Evolutionary conservation across 2,329 filamentous ascomycete genomes (phyloP), one percentile per base, ranked within the genome.

Genomic region (Cucurbitaria berberidis): DNA sequence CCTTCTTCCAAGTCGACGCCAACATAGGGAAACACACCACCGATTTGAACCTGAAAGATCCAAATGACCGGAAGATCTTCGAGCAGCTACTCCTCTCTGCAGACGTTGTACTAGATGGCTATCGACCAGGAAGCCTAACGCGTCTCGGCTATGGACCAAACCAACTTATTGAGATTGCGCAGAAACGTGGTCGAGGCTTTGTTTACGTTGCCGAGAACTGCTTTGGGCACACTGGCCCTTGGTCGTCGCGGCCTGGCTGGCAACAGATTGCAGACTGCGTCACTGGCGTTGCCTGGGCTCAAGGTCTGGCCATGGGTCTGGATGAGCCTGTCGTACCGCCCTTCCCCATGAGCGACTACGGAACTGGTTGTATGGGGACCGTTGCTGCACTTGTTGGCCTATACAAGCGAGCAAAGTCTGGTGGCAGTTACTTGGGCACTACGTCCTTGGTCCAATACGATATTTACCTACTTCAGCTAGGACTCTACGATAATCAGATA

Each of bases 141-240:
- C 82, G 81, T 43, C 77, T 89, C 5, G 88, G 88, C 2, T 89
- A 89, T 62, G 81, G 85, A 2, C 79, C 84, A 0, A 69, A 79
- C n/a, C 76, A 77, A 22, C 78, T 90, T 9, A 74, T 81, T 0
- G 74, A 81, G 5, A 67, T 86, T 29, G 83, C 83, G 0, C 75
- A 79, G 51, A 73, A 78, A 52, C 80, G 86, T 16, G 81, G 83
- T 3, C 85, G 82, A 64, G 88, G 87, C 1, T 82, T 87, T 29
- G 80, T 90, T 6, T 89, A 89, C 63, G 85, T 89, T 7, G 82
- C 84, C 29, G 88, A 91, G 70, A 86, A 90, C 68, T 90, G 88
- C 68, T 90, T 90, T 61, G 88, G 88, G 0, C 85, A 83, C 29
- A 76, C 81, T 26, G 84, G 82, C 5, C 84, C 87, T 53, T 90